Evolutionary conservation across 208 protist genomes (phyloP), one percentile per base, ranked within the genome.

Genomic region (Strigomonas galati): DNA sequence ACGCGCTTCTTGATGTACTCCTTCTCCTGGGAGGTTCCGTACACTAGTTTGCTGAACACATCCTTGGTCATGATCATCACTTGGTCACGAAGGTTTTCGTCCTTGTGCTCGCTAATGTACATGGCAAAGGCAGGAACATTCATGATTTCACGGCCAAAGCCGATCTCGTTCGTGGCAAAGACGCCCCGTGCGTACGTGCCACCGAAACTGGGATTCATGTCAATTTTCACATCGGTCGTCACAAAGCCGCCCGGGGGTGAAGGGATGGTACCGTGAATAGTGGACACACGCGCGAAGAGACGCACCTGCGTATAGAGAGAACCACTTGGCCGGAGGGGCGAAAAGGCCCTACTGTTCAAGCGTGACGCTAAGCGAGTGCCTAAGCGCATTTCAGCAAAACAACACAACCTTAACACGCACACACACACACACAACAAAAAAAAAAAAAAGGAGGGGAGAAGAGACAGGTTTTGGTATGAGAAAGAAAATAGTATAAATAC

Each of bases 121-220:
- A 91, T 90, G 62, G 62, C 75, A 51, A 80, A 91, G 12, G 88
- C 84, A 3, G 88, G 88, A 44, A 94, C 35, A 35, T 87, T 91
- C 84, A 94, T 89, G 7, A 94, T 64, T 65, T 91, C 84, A 17
- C 84, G 82, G 2, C 84, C 88, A 62, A 87, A 94, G 24, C 82
- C 76, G 23, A 94, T 91, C 55, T 91, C 88, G 5, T 84, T 79
- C 2, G 68, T 69, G 17, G 88, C 82, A 66, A 86, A 94, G 28
- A 94, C 78, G 26, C 84, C 85, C 53, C 88, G 84, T 10, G 84
- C 82, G 54, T 78, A 91, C 31, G 81, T 77, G 37, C 88, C 88
- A 54, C 88, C 88, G 56, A 87, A 79, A 51, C 74, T 87, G 14
- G 81, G 71, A 53, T 85, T 89, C 72, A 85, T 91, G 72, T 94